A percentile compares a stretch with the other conserved stretches of the same genome.
phyloP scores from a whole-genome alignment of 2,329 filamentous ascomycete genomes.

The Neopestalotiopsis sp. region DNA sequence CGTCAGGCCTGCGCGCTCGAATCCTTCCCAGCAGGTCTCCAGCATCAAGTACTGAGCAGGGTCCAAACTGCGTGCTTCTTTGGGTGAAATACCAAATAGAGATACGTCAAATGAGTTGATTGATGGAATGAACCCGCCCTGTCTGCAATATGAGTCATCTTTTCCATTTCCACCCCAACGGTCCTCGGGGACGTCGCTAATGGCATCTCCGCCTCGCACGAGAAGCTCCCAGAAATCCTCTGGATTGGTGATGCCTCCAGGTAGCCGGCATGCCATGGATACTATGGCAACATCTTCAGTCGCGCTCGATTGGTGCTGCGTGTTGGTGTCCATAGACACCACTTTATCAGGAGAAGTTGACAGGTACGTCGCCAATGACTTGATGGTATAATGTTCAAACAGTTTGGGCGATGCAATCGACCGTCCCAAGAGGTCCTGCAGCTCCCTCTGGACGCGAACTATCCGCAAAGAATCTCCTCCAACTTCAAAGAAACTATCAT shows the following conservation, averaged over 20 bases:
- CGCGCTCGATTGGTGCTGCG: not conserved
- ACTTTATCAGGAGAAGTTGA: conserved; percentile 12
- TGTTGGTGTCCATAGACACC: not conserved
- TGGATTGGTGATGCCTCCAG: conserved; percentile 36
- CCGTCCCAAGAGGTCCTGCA: conserved; percentile 31
- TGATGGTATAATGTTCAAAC: conserved; percentile 36
- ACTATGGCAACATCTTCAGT: conserved; percentile 35
- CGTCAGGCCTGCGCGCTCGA: conserved; percentile 33
- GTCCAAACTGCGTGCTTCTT: conserved; percentile 31
- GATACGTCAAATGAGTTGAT: conserved; percentile 30
- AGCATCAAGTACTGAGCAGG: conserved; percentile 32
- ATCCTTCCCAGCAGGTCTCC: conserved; percentile 33
- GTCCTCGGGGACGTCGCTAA: conserved; percentile 32
- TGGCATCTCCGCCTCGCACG: conserved; percentile 31
- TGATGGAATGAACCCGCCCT: conserved; percentile 30
- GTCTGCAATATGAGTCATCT: conserved; percentile 36
- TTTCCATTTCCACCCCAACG: conserved; percentile 41
- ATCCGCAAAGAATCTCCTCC: conserved; percentile 35
- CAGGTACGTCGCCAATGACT: conserved; percentile 31
- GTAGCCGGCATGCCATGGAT: conserved; percentile 40
- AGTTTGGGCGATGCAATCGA: conserved; percentile 29
- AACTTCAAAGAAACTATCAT: conserved; percentile 37
- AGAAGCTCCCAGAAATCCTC: conserved; percentile 42
- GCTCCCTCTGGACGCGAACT: conserved; percentile 32
- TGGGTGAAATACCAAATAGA: conserved; percentile 34